Evolutionary conservation across 2,329 filamentous ascomycete genomes (phyloP), one percentile per base, ranked within the genome.

Genomic region (Xylaria sp.): DNA sequence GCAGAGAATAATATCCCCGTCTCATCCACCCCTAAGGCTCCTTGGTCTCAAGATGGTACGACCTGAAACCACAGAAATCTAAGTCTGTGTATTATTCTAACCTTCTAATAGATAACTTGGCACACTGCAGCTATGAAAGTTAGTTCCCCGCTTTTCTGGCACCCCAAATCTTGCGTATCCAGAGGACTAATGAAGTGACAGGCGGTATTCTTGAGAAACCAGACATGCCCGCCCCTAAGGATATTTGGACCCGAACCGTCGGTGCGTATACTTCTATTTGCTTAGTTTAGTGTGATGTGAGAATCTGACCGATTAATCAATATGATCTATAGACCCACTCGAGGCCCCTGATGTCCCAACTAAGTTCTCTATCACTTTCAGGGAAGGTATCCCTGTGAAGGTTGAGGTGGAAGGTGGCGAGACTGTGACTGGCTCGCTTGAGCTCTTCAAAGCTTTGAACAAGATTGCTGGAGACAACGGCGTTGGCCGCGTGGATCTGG

Each of bases 401-500:
- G 79, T 85, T 63, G 70, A 73, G 6, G 77, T 78, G n/a, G 79
- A 83, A 2, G 68, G 62, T 57, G 83, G 81, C 54, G 85, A 90
- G 80, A 82, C 80, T 38, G 82, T 86, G 70, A 92, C 89, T 59
- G 89, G 90, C 73, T 82, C 87, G 4, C 83, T 92, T 59, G 88
- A 90, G 73, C 81, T 94, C 60, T 94, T 94, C 82, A 81, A 87
- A 64, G 83, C 85, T 59, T 83, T 87, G 70, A 94, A 94, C 79
- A 81, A 85, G 62, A 89, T 94, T 67, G 92, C 86, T 67, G 84
- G 86, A 75, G 84, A 82, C 14, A 56, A 60, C 79, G 92, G 92
- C 75, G 86, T 94, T 69, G 92, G 91, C 72, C 83, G 91, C 72
- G 89, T 94, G 68, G 91, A 94, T 77, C 94, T 94, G 73, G 91